Evolutionary conservation across 2,329 filamentous ascomycete genomes (phyloP).

Genomic region (Chalara sp.): DNA sequence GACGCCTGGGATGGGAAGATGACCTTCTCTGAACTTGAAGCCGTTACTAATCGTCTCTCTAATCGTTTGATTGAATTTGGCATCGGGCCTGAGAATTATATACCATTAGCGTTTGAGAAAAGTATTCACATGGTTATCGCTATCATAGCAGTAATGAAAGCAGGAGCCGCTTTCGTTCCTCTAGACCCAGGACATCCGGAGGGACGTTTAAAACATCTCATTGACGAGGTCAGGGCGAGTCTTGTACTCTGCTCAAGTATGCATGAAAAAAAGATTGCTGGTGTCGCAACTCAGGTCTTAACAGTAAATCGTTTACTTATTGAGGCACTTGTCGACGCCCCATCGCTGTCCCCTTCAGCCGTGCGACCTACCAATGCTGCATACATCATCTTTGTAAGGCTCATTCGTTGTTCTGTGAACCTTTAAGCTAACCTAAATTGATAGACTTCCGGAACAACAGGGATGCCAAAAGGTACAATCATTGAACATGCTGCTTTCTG

Average conservation of each 20-base stretch:
- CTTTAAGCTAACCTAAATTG: too few species aligned
- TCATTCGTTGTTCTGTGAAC: too few species aligned
- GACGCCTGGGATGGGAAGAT: conserved; percentile 18
- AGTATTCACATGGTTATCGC: conserved; percentile 18
- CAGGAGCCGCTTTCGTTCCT: conserved; percentile 22
- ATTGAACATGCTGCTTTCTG: not conserved
- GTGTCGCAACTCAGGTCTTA: not conserved
- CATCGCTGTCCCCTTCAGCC: not conserved
- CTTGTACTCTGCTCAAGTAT: conserved; percentile 7
- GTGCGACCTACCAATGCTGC: not conserved
- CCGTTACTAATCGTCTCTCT: conserved; percentile 12
- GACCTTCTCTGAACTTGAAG: conserved; percentile 16
- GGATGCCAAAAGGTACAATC: not conserved
- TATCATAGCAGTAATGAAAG: conserved; percentile 21
- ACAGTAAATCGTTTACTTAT: not conserved
- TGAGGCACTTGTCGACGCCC: not conserved
- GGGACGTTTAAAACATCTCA: conserved; percentile 3
- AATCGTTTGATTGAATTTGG: conserved; percentile 10
- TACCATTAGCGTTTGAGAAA: conserved; percentile 24
- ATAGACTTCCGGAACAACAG: not conserved
- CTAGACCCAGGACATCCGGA: conserved; percentile 16
- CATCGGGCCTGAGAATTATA: conserved; percentile 9
- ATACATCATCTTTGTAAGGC: not conserved
- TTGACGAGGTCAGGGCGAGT: conserved; percentile 3
- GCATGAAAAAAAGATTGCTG: not conserved